These are phyloP conservation scores for Hamiltosporidium magnivora DNA, from an alignment of 371 early-diverging fungal species.

Conservation along the genomic window DNA sequence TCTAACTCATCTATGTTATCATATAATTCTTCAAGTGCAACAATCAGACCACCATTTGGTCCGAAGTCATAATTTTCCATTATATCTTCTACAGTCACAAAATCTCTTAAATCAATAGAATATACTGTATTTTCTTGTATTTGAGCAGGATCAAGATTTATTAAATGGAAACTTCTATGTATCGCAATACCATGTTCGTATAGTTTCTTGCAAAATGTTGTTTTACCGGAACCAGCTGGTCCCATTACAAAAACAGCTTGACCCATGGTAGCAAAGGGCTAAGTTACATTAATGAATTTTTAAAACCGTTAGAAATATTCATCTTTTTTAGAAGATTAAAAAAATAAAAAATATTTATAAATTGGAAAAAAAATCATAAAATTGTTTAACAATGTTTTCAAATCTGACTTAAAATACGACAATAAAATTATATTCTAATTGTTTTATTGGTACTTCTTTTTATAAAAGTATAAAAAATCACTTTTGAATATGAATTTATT, in stretches of 20 bases:
- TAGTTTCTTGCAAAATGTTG: slow-evolving; percentile 38
- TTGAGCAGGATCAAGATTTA: slow-evolving; percentile 56
- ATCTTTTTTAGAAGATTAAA: too few species aligned
- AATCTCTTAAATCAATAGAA: slow-evolving; percentile 46
- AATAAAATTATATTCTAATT: too few species aligned
- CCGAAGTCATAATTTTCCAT: slow-evolving; percentile 52
- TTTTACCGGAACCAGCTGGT: slow-evolving; percentile 49
- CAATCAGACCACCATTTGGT: slow-evolving; percentile 55
- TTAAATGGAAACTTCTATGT: slow-evolving; percentile 24
- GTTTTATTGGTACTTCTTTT: too few species aligned
- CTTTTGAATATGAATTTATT: too few species aligned
- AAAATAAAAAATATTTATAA: too few species aligned
- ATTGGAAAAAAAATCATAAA: too few species aligned
- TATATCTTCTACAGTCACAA: slow-evolving; percentile 42
- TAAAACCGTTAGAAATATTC: too few species aligned
- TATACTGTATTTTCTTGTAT: slow-evolving; percentile 54
- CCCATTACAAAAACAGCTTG: slow-evolving; percentile 49
- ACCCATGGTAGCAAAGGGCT: slow-evolving; percentile 16
- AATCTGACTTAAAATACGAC: too few species aligned
- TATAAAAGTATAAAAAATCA: too few species aligned
- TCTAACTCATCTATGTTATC: slow-evolving; percentile 38
- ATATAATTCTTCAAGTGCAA: slow-evolving; percentile 33
- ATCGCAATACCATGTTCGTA: slow-evolving; percentile 12
- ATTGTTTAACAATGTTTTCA: too few species aligned
- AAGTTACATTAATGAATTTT: too few species aligned